Conservation (phyloP, 495 filamentous ascomycete species). For the Podospora anserina region DNA sequence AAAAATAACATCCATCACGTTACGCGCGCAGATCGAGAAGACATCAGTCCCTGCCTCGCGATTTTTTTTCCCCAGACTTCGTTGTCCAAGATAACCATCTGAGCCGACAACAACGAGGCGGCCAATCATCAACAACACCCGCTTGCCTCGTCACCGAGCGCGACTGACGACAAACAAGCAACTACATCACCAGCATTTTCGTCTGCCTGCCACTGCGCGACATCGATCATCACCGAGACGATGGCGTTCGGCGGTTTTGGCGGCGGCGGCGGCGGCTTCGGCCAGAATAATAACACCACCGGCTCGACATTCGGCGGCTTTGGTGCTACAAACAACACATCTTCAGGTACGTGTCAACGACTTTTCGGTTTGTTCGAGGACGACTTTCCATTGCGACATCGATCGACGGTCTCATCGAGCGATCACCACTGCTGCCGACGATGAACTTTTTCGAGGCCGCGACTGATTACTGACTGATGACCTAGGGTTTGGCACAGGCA, state of each 20-base stretch:
- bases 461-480: conserved; percentile 12
- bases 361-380: conserved; percentile 10
- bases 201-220: conserved; percentile 1
- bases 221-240: conserved; percentile 22
- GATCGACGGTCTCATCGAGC: not conserved
- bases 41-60: conserved; percentile 17
- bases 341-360: conserved; percentile 39
- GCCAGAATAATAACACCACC: conserved; percentile 55
- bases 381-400: not conserved
- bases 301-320: conserved; percentile 55
- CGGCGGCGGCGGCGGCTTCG: conserved; percentile 56
- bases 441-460: conserved; percentile 5
- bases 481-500: conserved; percentile 23
- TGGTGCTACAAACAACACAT: conserved; percentile 51
- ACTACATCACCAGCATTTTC: conserved; percentile 5
- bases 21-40: not conserved
- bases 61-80: conserved; percentile 16
- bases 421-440: not conserved
- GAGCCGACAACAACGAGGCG: not conserved
- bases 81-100: not conserved
- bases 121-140: too few species aligned
- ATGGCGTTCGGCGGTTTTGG: conserved; percentile 50
- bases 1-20: not conserved
- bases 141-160: not conserved
- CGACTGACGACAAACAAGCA: not conserved